Conservation (phyloP, 2,329 filamentous ascomycete genomes). For the Fusarium sacchari region DNA sequence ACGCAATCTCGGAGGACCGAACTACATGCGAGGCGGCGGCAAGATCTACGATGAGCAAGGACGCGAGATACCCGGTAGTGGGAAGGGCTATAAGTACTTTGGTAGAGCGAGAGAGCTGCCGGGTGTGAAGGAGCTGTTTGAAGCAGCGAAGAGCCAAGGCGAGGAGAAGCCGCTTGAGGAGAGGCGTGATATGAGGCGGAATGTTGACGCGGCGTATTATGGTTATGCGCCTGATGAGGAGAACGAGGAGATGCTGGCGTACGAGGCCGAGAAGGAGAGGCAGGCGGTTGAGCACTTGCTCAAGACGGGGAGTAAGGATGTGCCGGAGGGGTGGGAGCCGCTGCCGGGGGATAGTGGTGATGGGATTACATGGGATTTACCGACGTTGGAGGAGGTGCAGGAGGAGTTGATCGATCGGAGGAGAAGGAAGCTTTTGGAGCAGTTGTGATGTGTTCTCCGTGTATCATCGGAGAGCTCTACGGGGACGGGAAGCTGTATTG, state of each 20-base stretch:
- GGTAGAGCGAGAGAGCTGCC: slow-evolving; percentile 89
- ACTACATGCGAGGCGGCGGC: slow-evolving; percentile 85
- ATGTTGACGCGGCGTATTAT: slow-evolving; percentile 94
- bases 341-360: slow-evolving; percentile 89
- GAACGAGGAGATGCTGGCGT: slow-evolving; percentile 80
- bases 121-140: slow-evolving; percentile 96
- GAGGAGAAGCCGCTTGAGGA: slow-evolving; percentile 72
- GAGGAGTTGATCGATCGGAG: slow-evolving; percentile 89
- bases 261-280: slow-evolving; percentile 85
- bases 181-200: slow-evolving; percentile 74
- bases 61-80: slow-evolving; percentile 75
- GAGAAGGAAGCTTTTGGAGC: slow-evolving; percentile 84
- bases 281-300: slow-evolving; percentile 79
- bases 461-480: not conserved
- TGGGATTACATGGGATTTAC: slow-evolving; percentile 83
- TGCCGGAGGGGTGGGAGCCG: slow-evolving; percentile 80
- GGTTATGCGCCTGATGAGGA: slow-evolving; percentile 95
- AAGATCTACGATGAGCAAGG: slow-evolving; percentile 80
- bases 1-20: slow-evolving; percentile 92
- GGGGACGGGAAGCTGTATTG: not conserved
- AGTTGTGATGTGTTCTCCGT: slow-evolving; percentile 63
- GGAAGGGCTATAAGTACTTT: slow-evolving; percentile 95
- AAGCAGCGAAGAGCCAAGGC: slow-evolving; percentile 72
- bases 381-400: slow-evolving; percentile 91
- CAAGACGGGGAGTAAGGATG: slow-evolving; percentile 63